Evolutionary conservation across 208 protist genomes (phyloP), one percentile per base, ranked within the genome.

Genomic region (Acanthamoeba lenticulata): DNA sequence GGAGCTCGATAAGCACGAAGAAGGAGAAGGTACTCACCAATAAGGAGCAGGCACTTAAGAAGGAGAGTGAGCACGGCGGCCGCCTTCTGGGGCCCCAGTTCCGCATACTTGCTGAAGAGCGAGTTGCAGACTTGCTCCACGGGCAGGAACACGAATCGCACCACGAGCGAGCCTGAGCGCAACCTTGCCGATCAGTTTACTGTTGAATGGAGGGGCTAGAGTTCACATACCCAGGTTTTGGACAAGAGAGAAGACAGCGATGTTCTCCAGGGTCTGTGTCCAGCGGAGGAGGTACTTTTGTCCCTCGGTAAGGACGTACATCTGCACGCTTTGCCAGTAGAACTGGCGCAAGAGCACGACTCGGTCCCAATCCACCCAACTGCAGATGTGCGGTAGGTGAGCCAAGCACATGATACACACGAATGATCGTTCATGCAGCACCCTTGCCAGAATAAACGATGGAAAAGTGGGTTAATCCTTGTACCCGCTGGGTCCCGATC

Each of bases 301-400:
- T 89, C 79, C 79, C 49, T 89, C 79, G 4, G 79, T 89, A 34
- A 89, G 79, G 13, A 89, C n/a, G 79, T 89, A 89, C 79, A 89
- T 89, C n/a, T 89, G 45, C 17, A 89, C 27, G 47, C 45, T 65
- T 44, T 89, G 79, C 79, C 79, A 89, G 32, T 65, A 62, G 49
- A 89, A 89, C 42, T 89, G 79, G 1, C 42, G n/a, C 40, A 52
- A 34, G n/a, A 89, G 49, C 9, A 89, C 19, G 17, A 60, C 49
- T 21, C 45, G 36, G 29, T 89, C 79, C 79, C 79, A 62, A n/a
- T 89, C 45, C 4, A 62, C 24, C 79, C 79, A 89, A 38, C 79
- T 89, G 40, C 2, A 45, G 45, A 19, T 52, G 45, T 52, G 15
- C 15, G 15, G 45, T 15, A 52, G 52, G 2, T 21, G 52, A 60